Percentiles rank a stretch among this genome's conserved stretches.
These are phyloP conservation scores for Ogataea paraovalis DNA, from an alignment of 805 yeast genomes.

Conservation along the genomic window DNA sequence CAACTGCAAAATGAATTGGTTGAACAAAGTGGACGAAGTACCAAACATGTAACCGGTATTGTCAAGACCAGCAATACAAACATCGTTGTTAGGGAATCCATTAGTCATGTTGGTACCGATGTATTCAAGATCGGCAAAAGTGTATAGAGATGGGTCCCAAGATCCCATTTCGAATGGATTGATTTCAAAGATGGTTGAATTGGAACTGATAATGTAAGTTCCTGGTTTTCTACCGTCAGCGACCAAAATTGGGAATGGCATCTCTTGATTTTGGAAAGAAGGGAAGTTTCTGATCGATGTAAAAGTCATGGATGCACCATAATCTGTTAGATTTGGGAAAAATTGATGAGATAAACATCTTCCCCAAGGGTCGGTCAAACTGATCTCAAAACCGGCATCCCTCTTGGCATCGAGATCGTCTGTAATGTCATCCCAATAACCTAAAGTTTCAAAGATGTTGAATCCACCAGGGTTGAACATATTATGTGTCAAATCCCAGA, in stretches of 20 bases:
- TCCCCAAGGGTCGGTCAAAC: slow-evolving; percentile 79
- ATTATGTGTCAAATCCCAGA: slow-evolving; percentile 68
- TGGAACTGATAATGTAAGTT: slow-evolving; percentile 48
- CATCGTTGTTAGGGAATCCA: slow-evolving; percentile 48
- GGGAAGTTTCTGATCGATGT: slow-evolving; percentile 56
- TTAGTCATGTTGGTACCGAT: slow-evolving; percentile 61
- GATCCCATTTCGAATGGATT: slow-evolving; percentile 77
- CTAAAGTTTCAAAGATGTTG: slow-evolving; percentile 47
- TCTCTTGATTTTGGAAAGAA: slow-evolving; percentile 54
- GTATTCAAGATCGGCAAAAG: slow-evolving; percentile 65
- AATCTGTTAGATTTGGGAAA: slow-evolving; percentile 54
- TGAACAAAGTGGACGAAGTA: slow-evolving; percentile 78
- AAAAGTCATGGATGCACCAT: slow-evolving; percentile 62
- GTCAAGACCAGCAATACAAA: slow-evolving; percentile 69
- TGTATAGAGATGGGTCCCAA: slow-evolving; percentile 73
- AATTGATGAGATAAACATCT: slow-evolving; percentile 70
- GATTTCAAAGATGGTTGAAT: slow-evolving; percentile 65
- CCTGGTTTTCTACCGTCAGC: slow-evolving; percentile 67
- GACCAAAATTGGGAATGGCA: slow-evolving; percentile 70
- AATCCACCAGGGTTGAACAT: slow-evolving; percentile 62
- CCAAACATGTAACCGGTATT: slow-evolving; percentile 81
- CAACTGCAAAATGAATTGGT: slow-evolving; percentile 55
- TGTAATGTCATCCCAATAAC: slow-evolving; percentile 50
- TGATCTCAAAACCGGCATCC: slow-evolving; percentile 63
- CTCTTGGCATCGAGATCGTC: slow-evolving; percentile 50